A percentile compares a stretch with the other conserved stretches of the same genome.
These are phyloP conservation scores for Xylaria sp. DNA, from an alignment of 2,329 filamentous ascomycete genomes.

Conservation along the genomic window DNA sequence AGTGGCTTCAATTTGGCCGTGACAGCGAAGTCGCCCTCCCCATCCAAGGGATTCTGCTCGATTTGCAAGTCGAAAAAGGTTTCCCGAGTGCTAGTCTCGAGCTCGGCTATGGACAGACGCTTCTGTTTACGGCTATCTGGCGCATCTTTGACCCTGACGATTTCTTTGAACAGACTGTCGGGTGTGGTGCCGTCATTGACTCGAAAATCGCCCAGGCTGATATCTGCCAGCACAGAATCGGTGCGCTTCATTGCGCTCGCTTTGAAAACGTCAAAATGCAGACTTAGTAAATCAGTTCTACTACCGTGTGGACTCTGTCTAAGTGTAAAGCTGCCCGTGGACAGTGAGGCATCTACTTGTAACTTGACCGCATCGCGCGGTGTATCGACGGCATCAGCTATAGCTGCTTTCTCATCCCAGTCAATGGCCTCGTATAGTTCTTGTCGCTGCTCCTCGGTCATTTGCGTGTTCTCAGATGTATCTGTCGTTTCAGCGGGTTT, in stretches of 20 bases:
- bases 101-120: conserved; percentile 63
- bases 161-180: conserved; percentile 90
- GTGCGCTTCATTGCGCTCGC: conserved; percentile 89
- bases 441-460: conserved; percentile 95
- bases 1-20: conserved; percentile 93
- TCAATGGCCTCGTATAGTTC: conserved; percentile 98
- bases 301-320: conserved; percentile 85
- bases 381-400: conserved; percentile 87
- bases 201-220: conserved; percentile 90
- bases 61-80: conserved; percentile 93
- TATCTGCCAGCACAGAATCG: conserved; percentile 87
- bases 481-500: conserved; percentile 69
- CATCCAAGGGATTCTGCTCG: conserved; percentile 94
- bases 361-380: conserved; percentile 93
- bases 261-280: conserved; percentile 95
- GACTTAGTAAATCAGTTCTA: conserved; percentile 81
- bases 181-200: conserved; percentile 96
- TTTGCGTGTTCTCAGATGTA: conserved; percentile 80
- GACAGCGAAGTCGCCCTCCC: conserved; percentile 88
- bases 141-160: conserved; percentile 93
- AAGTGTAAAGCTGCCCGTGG: conserved; percentile 94
- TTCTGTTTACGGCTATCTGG: conserved; percentile 61
- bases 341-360: conserved; percentile 91
- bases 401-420: conserved; percentile 94
- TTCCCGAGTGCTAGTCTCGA: conserved; percentile 66